Base-by-base conservation (phyloP, 2,329 filamentous ascomycete genomes). In the Lecanicillium sp. region DNA sequence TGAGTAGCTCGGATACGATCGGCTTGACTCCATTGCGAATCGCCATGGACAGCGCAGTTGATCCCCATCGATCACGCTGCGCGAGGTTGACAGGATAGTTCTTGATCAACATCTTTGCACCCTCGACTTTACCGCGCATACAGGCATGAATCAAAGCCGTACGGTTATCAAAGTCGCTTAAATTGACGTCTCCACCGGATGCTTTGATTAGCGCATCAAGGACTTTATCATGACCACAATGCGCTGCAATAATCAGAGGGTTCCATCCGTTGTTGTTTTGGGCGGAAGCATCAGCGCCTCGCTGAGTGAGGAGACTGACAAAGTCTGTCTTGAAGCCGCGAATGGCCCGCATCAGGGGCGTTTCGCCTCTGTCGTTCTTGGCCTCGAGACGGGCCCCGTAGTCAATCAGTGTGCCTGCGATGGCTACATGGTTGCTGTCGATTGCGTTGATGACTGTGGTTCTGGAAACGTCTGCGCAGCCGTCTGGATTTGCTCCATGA, bases 391-490 rank as follows among this genome's bases (percentile, higher is more conserved):
- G 33, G 7, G 40, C 47, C 10, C 47, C 47, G 15, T 27, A 20
- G 9, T 19, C 17, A 4, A 49, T 9, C 2, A 49, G 32, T 12
- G 36, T 43, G 32, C 38, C 35, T 12, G 41, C 40, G 15, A 44
- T 30, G 5, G 29, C 35, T 11, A 44, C 8, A 14, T 52, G 42
- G 30, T 51, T 54, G 8, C 59, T 61, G 23, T 56, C 52, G 47
- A 47, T 47, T 5, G 44, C 37, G 21, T 40, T 47, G 15, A 47
- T 37, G 17, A 47, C 26, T 3, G 44, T 47, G 20, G 15, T 47
- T 5, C 37, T 40, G 17, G 36, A 27, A 5, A 41, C 27, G 21
- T 35, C 44, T 26, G 12, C 26, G 12, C 44, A 47, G 17, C 44
- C 44, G n/a, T 47, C 44, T 1, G 37, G 27, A 11, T 33, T n/a